Base-by-base conservation (phyloP, 2,329 filamentous ascomycete genomes). In the Hymenoscyphus fructigenus region DNA sequence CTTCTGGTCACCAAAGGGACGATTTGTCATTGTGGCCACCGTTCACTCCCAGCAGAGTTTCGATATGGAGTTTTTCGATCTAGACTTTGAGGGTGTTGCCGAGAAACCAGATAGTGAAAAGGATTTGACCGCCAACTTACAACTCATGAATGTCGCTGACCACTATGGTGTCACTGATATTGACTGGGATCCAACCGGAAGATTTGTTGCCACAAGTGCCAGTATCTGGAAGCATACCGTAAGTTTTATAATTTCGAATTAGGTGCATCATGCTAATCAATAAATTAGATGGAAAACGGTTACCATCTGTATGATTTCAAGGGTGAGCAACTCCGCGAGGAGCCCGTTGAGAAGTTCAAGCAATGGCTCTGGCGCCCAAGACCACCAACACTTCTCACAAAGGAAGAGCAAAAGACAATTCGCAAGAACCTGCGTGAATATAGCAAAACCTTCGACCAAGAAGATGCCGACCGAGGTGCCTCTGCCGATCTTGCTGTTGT, bases 381-480 rank as follows among this genome's bases (percentile, higher is more conserved):
- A 55, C 95, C 95, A 23, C 78, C 91, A 7, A 95, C 92, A n/a
- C 87, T 99, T 68, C 90, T 99, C 65, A 89, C 86, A 78, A 97
- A 97, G 82, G 94, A 98, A 69, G 94, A 99, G 83, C 95, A 98
- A 83, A 96, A 97, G 85, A 86, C 91, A 75, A 92, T 98, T 75
- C 94, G 96, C 82, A 97, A 97, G 87, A 99, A 97, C 81, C 88
- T 99, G 63, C 91, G 94, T 72, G 95, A 98, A 80, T 99, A 97
- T 87, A 92, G 89, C 78, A 91, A 92, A 76, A 84, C 91, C 70
- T 99, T 99, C 78, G 95, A 99, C 73, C 92, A 97, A 80, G 91
- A 97, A 77, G 96, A 99, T 79, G 87, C 90, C 69, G 93, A 96
- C 76, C 93, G 94, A 76, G 93, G 93, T 76, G 94, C 93, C 68